Percentiles rank a stretch among this genome's conserved stretches.
phyloP scores from a whole-genome alignment of 169 alveolate species.

The Plasmodium ovale region DNA sequence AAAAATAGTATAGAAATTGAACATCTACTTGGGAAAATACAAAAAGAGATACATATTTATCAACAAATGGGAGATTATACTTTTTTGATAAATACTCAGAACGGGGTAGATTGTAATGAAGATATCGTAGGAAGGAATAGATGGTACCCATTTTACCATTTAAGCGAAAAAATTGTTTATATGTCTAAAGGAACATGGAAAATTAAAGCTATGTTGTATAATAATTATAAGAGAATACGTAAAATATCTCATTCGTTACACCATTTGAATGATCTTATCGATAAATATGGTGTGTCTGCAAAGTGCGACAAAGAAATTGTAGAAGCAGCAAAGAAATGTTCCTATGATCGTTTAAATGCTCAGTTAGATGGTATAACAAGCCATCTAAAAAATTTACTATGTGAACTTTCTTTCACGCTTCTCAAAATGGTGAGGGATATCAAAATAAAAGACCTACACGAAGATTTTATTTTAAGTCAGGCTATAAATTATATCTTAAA shows the following conservation, averaged over 20 bases:
- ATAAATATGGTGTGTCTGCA: constrained; percentile 36
- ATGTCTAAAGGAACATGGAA: constrained; percentile 54
- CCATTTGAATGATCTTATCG: constrained; percentile 25
- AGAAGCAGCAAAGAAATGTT: constrained; percentile 15
- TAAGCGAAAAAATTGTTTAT: constrained; percentile 30
- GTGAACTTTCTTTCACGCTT: constrained; percentile 27
- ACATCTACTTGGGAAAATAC: constrained; percentile 68
- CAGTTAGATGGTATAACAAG: neutral
- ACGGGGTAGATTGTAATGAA: neutral
- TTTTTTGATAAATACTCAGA: constrained; percentile 35
- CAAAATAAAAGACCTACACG: constrained; percentile 3
- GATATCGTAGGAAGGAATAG: constrained; percentile 20
- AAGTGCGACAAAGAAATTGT: constrained; percentile 19
- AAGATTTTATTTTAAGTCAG: constrained; percentile 32
- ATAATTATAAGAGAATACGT: constrained; percentile 54
- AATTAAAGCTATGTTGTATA: constrained; percentile 67
- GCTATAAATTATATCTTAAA: constrained; percentile 15
- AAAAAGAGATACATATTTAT: constrained; percentile 28
- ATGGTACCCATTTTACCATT: constrained; percentile 24
- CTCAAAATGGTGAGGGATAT: constrained; percentile 22
- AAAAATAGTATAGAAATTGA: constrained; percentile 44
- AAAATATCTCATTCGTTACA: constrained; percentile 31
- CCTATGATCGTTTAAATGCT: constrained; percentile 29
- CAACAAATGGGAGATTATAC: constrained; percentile 50
- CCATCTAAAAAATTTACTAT: neutral